phyloP scores from a whole-genome alignment of 768 basidiomycete genomes.

The Kwoniella mangroviensis region DNA sequence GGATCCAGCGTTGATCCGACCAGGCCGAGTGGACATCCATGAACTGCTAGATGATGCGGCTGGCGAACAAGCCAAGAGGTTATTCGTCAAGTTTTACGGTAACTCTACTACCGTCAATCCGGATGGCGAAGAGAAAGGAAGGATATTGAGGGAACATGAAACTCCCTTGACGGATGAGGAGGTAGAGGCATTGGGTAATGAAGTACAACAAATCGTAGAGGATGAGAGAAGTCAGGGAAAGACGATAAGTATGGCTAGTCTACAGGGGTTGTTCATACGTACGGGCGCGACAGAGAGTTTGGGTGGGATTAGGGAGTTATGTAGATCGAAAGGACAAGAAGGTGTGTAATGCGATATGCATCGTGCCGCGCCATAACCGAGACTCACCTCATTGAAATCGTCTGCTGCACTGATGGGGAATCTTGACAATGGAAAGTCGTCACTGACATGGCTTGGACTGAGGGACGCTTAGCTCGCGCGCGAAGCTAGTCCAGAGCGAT shows the following conservation, averaged over 20 bases:
- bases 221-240: slow-evolving; percentile 64
- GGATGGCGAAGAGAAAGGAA: slow-evolving; percentile 47
- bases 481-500: no score
- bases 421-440: not conserved
- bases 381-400: not conserved
- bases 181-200: slow-evolving; percentile 62
- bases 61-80: slow-evolving; percentile 72
- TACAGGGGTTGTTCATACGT: slow-evolving; percentile 94
- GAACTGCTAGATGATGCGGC: slow-evolving; percentile 85
- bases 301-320: slow-evolving; percentile 24
- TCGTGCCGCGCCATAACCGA: not conserved
- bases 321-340: slow-evolving; percentile 3
- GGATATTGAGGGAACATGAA: slow-evolving; percentile 47
- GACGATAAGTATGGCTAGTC: slow-evolving; percentile 88
- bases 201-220: slow-evolving; percentile 65
- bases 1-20: slow-evolving; percentile 92
- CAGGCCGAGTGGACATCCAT: slow-evolving; percentile 88
- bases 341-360: not conserved
- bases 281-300: slow-evolving; percentile 66
- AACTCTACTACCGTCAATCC: slow-evolving; percentile 57
- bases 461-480: no score
- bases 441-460: no score
- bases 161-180: slow-evolving; percentile 49
- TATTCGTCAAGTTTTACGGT: slow-evolving; percentile 86
- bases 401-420: not conserved